phyloP scores from a whole-genome alignment of 75 land plant genomes.

The Pinus albicaulis region DNA sequence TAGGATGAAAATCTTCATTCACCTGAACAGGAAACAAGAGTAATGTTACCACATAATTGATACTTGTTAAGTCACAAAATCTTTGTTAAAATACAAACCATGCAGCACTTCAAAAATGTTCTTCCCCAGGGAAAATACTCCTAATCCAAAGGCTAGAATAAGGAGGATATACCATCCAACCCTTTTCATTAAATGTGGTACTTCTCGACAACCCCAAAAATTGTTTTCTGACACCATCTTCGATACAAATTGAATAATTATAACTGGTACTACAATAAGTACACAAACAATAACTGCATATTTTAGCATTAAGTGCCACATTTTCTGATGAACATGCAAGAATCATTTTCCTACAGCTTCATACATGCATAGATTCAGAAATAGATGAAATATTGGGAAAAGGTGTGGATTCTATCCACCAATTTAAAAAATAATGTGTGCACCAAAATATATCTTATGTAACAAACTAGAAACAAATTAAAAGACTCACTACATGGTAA shows the following conservation, averaged over 20 bases:
- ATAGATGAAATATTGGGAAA: too few species aligned
- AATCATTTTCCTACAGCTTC: too few species aligned
- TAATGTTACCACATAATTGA: too few species aligned
- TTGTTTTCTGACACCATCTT: too few species aligned
- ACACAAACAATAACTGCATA: neutral
- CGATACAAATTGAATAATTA: neutral
- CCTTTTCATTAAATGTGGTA: neutral
- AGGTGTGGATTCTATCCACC: too few species aligned
- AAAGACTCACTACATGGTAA: too few species aligned
- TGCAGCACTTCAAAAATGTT: neutral
- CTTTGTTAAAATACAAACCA: neutral
- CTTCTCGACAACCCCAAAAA: neutral
- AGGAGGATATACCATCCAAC: neutral
- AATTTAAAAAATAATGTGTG: too few species aligned
- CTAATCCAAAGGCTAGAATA: neutral
- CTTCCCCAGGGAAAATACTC: neutral
- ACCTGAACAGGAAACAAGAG: constrained; percentile 25
- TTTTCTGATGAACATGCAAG: too few species aligned
- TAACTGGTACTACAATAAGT: neutral
- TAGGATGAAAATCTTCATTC: constrained; percentile 70
- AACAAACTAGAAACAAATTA: too few species aligned
- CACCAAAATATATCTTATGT: too few species aligned
- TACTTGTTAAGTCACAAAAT: neutral
- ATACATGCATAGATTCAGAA: too few species aligned
- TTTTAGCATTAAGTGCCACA: neutral